These are phyloP conservation scores for Saccharomycopsis olivae DNA, from an alignment of 805 yeast species.

Conservation along the genomic window DNA sequence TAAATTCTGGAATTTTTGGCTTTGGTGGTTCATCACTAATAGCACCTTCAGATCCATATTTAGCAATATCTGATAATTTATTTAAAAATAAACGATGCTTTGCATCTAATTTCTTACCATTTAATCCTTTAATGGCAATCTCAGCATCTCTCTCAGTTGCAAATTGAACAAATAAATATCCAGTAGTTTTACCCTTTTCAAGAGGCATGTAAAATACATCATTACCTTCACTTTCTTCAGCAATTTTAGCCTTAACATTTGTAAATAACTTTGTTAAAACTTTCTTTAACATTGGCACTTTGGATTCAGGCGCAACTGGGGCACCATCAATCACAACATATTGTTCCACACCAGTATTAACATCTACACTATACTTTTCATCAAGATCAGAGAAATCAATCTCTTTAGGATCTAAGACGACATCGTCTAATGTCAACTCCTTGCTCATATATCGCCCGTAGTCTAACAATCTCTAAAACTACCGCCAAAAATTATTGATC, in stretches of 20 bases:
- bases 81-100: slow-evolving; percentile 85
- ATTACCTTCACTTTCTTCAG: slow-evolving; percentile 22
- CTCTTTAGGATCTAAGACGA: slow-evolving; percentile 44
- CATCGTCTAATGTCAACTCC: slow-evolving; percentile 29
- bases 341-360: slow-evolving; percentile 54
- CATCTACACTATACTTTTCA: slow-evolving; percentile 54
- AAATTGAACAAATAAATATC: slow-evolving; percentile 79
- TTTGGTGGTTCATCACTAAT: slow-evolving; percentile 45
- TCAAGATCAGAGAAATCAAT: slow-evolving; percentile 82
- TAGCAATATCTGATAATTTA: slow-evolving; percentile 73
- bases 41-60: slow-evolving; percentile 55
- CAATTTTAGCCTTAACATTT: slow-evolving; percentile 58
- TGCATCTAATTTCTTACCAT: slow-evolving; percentile 86
- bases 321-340: slow-evolving; percentile 90
- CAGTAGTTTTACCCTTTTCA: slow-evolving; percentile 65
- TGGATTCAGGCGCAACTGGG: slow-evolving; percentile 87
- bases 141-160: slow-evolving; percentile 56
- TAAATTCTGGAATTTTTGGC: slow-evolving; percentile 64
- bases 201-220: slow-evolving; percentile 77
- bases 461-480: too few relatives aligned
- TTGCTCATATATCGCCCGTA: too few relatives aligned
- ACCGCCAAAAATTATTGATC: too few relatives aligned
- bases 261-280: slow-evolving; percentile 75
- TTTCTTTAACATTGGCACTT: slow-evolving; percentile 72
- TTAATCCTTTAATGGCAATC: slow-evolving; percentile 67